Evolutionary conservation across 1,284 basidiomycete genomes (phyloP), one percentile per base, ranked within the genome.

Genomic region (Mycosarcoma mackinlayi): DNA sequence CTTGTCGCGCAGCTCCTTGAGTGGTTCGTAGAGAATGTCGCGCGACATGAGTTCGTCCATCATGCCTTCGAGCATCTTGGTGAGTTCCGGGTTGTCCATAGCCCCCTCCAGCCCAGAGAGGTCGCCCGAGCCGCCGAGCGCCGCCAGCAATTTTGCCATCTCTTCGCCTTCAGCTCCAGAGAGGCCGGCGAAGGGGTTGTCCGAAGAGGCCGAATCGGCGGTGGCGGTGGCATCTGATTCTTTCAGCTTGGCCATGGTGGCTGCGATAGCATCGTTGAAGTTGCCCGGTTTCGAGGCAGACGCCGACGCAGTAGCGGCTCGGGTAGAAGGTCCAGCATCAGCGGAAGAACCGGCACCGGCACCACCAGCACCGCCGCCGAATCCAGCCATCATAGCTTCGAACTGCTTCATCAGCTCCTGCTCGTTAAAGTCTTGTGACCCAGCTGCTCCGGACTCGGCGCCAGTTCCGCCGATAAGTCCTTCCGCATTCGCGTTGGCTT

Each of bases 21-120:
- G 84, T 0, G 95, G 94, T 71, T 96, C 94, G 77, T 97, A 92
- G 18, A 96, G 84, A 10, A 98, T 88, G 2, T 98, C 93, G 81
- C 93, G 94, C 83, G 89, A 90, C 92, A 98, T 93, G 42, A 98
- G 86, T 80, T 94, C 90, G 16, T 88, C 87, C 94, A 95, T 93
- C 91, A 98, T 92, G 35, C 86, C 88, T 82, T 98, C 93, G 21
- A 98, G 86, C 72, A 96, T 86, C 9, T 87, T 88, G 45, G 89
- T 88, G 7, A 94, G 83, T 19, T 78, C 76, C 0, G 76, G 69
- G 35, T 71, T 74, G 41, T 74, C 73, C 56, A 62, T 58, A 1
- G 57, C 65, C 1, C 65, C 65, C n/a, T 76, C 81, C 19, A 80
- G 77, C 0, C 73, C 83, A 5, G 76, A 79, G 18, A 73, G 71